A percentile compares a stretch with the other conserved stretches of the same genome.
Evolutionary conservation across 2,329 filamentous ascomycete genomes (phyloP).

Genomic region (Sporothrix dimorphospora): DNA sequence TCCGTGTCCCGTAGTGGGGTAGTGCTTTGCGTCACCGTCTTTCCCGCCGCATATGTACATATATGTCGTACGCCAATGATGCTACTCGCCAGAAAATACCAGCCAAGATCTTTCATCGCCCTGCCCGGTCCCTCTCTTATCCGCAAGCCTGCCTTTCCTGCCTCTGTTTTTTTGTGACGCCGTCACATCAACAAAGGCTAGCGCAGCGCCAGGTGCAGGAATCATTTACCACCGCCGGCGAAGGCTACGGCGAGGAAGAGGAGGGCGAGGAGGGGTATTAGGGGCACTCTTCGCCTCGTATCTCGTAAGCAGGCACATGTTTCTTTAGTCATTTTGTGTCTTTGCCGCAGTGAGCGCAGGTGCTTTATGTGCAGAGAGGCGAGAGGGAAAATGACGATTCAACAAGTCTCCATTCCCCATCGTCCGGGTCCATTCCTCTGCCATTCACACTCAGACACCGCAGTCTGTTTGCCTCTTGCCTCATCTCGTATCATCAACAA

Average conservation of each 20-base stretch:
- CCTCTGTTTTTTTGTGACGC: not conserved
- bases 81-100: not conserved
- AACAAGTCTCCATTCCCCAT: not conserved
- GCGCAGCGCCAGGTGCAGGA: slow-evolving; percentile 6
- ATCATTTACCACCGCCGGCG: not conserved
- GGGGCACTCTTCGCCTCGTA: not conserved
- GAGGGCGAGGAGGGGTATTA: not conserved
- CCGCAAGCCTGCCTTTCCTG: too few species aligned
- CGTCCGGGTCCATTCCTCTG: not conserved
- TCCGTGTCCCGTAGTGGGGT: slow-evolving; percentile 11
- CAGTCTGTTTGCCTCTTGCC: not conserved
- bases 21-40: slow-evolving; percentile 1
- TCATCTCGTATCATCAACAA: slow-evolving; percentile 13
- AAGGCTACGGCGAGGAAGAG: not conserved
- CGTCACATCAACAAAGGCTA: slow-evolving; percentile 9
- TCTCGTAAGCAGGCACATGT: not conserved
- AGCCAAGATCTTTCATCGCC: slow-evolving; percentile 1
- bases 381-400: not conserved
- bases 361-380: not conserved
- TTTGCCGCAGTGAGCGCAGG: slow-evolving; percentile 5
- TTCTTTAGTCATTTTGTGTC: not conserved
- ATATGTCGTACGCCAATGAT: slow-evolving; percentile 3
- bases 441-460: not conserved
- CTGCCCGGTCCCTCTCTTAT: not conserved
- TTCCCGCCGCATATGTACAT: slow-evolving; percentile 6